Evolutionary conservation across 768 basidiomycete species (phyloP).

Genomic region (Chlorophyllum brunneum): DNA sequence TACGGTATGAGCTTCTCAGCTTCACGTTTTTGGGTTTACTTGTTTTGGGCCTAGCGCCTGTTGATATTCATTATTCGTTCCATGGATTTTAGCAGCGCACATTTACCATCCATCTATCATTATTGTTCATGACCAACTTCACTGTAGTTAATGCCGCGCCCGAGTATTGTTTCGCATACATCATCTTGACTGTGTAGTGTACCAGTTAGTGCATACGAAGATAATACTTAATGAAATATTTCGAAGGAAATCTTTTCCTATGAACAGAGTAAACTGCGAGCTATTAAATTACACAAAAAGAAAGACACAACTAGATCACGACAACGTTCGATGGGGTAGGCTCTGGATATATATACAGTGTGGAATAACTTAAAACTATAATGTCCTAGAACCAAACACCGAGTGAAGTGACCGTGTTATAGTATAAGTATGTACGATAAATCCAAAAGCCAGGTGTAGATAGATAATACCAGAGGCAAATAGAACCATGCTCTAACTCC

Average conservation of each 20-base stretch:
- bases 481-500: constrained; percentile 1
- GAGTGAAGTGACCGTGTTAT: too few relatives aligned
- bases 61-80: background rate
- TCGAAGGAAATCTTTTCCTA: too few relatives aligned
- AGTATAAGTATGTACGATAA: too few relatives aligned
- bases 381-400: too few relatives aligned
- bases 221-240: too few relatives aligned
- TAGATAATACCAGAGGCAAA: background rate
- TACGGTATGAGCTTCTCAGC: constrained; percentile 21
- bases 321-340: background rate
- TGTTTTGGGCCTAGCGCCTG: background rate
- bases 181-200: too few relatives aligned
- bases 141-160: background rate
- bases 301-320: background rate
- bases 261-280: background rate
- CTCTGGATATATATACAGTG: background rate
- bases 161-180: background rate
- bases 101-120: background rate
- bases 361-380: background rate
- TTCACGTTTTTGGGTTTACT: background rate
- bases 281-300: background rate
- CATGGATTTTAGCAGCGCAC: background rate
- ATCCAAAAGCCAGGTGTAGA: background rate
- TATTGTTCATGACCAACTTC: background rate
- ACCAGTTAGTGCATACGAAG: too few relatives aligned